Base-by-base conservation (phyloP, 306 rosid species). In the Vigna hirtella region DNA sequence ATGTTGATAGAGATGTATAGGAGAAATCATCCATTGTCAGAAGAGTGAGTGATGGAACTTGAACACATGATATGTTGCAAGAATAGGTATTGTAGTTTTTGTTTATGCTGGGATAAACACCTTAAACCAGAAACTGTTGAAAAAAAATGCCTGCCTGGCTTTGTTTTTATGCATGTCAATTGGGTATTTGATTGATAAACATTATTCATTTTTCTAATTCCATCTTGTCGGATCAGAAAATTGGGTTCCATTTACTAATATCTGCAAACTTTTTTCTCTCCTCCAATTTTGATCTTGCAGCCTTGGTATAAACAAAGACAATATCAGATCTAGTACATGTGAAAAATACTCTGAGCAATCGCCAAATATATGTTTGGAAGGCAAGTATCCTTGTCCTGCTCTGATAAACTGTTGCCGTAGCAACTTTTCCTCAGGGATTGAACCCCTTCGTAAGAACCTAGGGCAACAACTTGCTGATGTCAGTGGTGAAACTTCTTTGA, bases 341-440 rank as follows among this genome's bases (percentile, higher is more conserved):
- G 85, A 79, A 78, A 84, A 66, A n/a, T 84, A 77, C 69, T 51
- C 62, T 28, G 83, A 79, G 85, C 68, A 75, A 82, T 78, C 67
- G 13, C 72, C 87, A 38, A 69, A 57, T 76, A 42, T 52, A 57
- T 62, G 79, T 76, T 76, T 83, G 72, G 76, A 42, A 69, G 79
- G 59, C 58, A 82, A 73, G 34, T 71, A 77, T 72, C 67, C 62
- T 67, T 67, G 64, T 73, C 78, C 78, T 48, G 80, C 77, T 55
- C 16, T 24, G 61, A 55, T 12, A 63, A 81, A 86, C 62, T 42
- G 72, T 77, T 79, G 72, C 3, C 66, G 69, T 49, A 77, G 68
- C 79, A 79, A 79, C 51, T 82, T 77, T 80, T 83, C 67, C 57
- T 73, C 83, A 16, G 81, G 82, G 73, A 53, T 51, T 85, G 86